Base-by-base conservation (phyloP, 768 basidiomycete species). In the Russula sp. region DNA sequence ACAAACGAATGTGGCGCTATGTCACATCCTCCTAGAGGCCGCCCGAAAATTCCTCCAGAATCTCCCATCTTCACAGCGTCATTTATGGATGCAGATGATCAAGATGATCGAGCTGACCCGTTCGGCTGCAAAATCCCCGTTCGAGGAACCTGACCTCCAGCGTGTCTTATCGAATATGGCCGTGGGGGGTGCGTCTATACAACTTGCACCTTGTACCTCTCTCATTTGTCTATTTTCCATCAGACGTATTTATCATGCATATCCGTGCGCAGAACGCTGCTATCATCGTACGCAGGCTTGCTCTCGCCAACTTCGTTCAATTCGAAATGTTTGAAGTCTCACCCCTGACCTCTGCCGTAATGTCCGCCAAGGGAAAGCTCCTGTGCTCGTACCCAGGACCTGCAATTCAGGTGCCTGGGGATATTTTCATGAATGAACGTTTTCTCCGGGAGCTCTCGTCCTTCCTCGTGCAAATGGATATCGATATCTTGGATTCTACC, bases 311-410 rank as follows among this genome's bases (percentile, higher is more conserved):
- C 6, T 59, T 67, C 13, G 75, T 76, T 13, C 60, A 73, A 27
- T 76, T 79, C 59, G 82, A 83, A 64, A 69, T 71, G 7, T 84
- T 84, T 59, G 79, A 83, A 65, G 72, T 77, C 14, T 78, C 78
- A 2, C 75, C 80, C 0, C 66, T 68, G 31, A 66, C 73, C 3
- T 68, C 66, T 11, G 64, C 62, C 6, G 74, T 84, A 22, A 78
- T 80, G 71, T 68, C 64, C 2, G 55, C 27, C 27, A 27, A 27
- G 27, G 27, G 27, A 27, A 27, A 27, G 27, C 27, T 27, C 27
- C 27, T 27, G 27, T 27, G 27, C 27, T 27, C 27, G 2, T 27
- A 27, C 27, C 27, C 27, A 27, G 27, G 27, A 27, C 77, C 79
- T 4, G 77, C 80, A 1, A 72, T 80, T 44, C 58, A 73, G 32